Evolutionary conservation across 768 basidiomycete species (phyloP), one percentile per base, ranked within the genome.

Genomic region (Leccinum aurantiacum): DNA sequence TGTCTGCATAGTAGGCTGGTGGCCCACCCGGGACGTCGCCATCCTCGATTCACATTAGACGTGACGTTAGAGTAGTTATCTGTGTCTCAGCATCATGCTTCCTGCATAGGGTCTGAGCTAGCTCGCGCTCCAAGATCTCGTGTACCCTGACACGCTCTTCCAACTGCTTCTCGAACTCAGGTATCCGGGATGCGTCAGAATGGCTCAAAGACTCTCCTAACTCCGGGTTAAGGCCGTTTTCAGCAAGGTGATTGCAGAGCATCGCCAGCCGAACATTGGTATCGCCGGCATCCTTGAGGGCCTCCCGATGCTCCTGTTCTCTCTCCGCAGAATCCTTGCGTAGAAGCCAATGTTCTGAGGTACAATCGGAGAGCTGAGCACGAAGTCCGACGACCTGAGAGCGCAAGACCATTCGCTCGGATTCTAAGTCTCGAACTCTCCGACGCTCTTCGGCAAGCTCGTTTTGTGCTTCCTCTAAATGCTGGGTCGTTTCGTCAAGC

Each of bases 221-320:
- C 56, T 90, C 88, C 19, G 90, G 77, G 27, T 81, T 81, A 56
- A 98, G 83, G 15, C 95, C 96, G 68, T 91, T 88, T 68, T 98
- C 97, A 22, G 87, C 85, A 52, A 98, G 82, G 69, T 98, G 88
- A 69, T 86, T 90, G 50, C 93, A 87, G 59, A 98, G 78, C 79
- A 92, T 88, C 25, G 80, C 83, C 64, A 91, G 78, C 60, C 91
- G 90, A 61, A 94, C 77, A 59, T 83, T 85, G 1, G 86, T 78
- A 60, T 94, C 91, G 1, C 87, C 78, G 0, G 84, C 79, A 51
- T 88, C 84, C 69, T 86, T 86, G 33, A 79, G 65, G 66, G 84
- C 85, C 56, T 90, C 88, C 44, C 75, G 79, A 38, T 92, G 75
- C 54, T 85, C 82, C 8, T 77, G 68, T 57, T 97, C 93, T 66